phyloP scores from a whole-genome alignment of 768 basidiomycete genomes.

The Tylopilus sp. region DNA sequence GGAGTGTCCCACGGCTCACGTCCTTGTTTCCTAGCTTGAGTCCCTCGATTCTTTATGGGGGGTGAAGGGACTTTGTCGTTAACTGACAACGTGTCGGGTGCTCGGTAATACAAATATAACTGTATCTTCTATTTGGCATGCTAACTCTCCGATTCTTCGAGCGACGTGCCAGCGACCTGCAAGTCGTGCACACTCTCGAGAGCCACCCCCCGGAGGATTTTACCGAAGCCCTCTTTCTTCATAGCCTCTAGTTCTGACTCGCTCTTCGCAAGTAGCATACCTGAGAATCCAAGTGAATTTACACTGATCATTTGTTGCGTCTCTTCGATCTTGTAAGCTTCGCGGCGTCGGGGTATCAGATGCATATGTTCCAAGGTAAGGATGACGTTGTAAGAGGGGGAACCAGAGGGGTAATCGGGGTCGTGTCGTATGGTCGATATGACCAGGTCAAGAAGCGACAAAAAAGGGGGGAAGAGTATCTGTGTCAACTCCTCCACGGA shows the following conservation, averaged over 20 bases:
- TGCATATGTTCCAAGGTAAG: constrained; percentile 83
- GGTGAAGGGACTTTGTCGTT: constrained; percentile 37
- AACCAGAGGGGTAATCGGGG: constrained; percentile 55
- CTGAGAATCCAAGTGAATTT: constrained; percentile 88
- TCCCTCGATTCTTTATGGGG: constrained; percentile 53
- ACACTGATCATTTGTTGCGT: constrained; percentile 63
- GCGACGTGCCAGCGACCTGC: constrained; percentile 50
- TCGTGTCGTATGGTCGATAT: constrained; percentile 72
- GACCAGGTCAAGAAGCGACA: constrained; percentile 71
- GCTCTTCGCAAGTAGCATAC: constrained; percentile 85
- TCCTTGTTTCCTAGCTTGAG: constrained; percentile 42
- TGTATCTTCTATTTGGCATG: not conserved
- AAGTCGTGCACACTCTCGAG: constrained; percentile 65
- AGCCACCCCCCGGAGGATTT: constrained; percentile 62
- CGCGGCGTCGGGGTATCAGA: constrained; percentile 72
- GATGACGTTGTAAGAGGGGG: constrained; percentile 80
- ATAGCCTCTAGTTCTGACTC: constrained; percentile 71
- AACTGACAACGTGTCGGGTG: not conserved
- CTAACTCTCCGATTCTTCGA: constrained; percentile 31
- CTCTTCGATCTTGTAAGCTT: constrained; percentile 50
- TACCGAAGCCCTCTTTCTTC: constrained; percentile 56
- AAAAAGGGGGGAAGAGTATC: constrained; percentile 56
- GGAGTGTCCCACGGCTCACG: constrained; percentile 9
- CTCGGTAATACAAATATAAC: not conserved
- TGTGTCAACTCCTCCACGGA: constrained; percentile 45